A percentile compares a stretch with the other conserved stretches of the same genome.
phyloP scores from a whole-genome alignment of 768 basidiomycete genomes.

The Fistulinella prunicolor region DNA sequence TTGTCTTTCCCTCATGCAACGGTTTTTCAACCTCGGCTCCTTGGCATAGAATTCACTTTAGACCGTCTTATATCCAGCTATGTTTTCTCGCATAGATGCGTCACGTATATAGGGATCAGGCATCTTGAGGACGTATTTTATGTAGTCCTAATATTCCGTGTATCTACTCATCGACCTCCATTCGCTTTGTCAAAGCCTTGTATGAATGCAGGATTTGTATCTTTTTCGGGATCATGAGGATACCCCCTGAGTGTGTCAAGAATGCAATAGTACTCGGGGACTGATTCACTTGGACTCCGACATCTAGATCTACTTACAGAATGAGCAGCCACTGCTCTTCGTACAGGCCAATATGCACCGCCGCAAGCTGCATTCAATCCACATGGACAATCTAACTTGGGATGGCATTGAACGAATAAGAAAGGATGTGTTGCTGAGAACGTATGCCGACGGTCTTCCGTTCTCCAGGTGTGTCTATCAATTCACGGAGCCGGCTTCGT shows the following conservation, averaged over 20 bases:
- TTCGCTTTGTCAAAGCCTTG: conserved; percentile 11
- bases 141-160: conserved; percentile 31
- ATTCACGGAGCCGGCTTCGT: not conserved
- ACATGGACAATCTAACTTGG: conserved; percentile 23
- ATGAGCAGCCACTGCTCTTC: not conserved
- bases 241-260: too few relatives aligned
- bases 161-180: conserved; percentile 22
- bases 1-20: conserved; percentile 10
- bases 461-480: conserved; percentile 32
- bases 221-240: too few relatives aligned
- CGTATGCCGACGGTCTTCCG: conserved; percentile 29
- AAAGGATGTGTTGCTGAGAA: conserved; percentile 16
- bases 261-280: too few relatives aligned
- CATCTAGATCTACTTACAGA: too few relatives aligned
- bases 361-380: conserved; percentile 11
- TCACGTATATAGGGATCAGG: conserved; percentile 32
- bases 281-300: too few relatives aligned
- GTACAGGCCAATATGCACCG: conserved; percentile 12
- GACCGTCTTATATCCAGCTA: conserved; percentile 14
- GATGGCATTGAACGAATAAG: conserved; percentile 23
- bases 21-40: conserved; percentile 1
- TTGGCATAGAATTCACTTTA: conserved; percentile 24
- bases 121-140: conserved; percentile 37
- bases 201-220: conserved; percentile 21
- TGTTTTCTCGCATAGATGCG: conserved; percentile 27